phyloP scores from a whole-genome alignment of 2,329 filamentous ascomycete species.

The Penicillium sp. region DNA sequence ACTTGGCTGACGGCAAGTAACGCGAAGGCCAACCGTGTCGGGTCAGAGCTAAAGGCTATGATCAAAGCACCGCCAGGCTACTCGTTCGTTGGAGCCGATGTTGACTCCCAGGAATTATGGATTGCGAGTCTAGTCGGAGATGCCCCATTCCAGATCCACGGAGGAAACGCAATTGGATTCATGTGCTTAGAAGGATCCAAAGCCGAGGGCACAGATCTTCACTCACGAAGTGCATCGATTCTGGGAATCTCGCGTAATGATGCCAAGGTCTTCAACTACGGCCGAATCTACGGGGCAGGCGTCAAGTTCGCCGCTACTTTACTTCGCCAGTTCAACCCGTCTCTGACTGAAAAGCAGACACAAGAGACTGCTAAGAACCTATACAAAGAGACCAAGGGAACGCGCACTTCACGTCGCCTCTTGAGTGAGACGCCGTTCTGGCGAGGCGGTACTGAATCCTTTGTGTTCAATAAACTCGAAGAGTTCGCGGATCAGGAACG shows the following conservation, averaged over 20 bases:
- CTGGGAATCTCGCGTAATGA: constrained; percentile 92
- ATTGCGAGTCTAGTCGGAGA: constrained; percentile 95
- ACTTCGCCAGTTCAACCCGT: constrained; percentile 89
- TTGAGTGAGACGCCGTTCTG: constrained; percentile 79
- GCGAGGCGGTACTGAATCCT: constrained; percentile 93
- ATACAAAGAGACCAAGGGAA: constrained; percentile 87
- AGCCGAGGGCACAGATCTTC: constrained; percentile 86
- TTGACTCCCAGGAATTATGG: constrained; percentile 97
- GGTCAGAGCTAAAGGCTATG: constrained; percentile 97
- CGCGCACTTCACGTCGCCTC: constrained; percentile 72
- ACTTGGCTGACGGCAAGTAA: constrained; percentile 98
- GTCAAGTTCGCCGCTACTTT: constrained; percentile 89
- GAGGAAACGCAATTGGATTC: constrained; percentile 95
- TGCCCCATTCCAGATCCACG: constrained; percentile 90
- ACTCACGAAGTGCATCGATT: constrained; percentile 89
- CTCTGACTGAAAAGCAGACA: constrained; percentile 76
- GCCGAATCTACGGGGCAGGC: constrained; percentile 96
- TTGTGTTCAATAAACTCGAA: constrained; percentile 97
- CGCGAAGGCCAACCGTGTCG: constrained; percentile 92
- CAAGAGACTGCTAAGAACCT: constrained; percentile 72
- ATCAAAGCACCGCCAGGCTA: constrained; percentile 88
- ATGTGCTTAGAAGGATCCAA: constrained; percentile 99
- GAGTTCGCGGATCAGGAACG: constrained; percentile 94
- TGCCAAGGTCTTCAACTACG: constrained; percentile 98
- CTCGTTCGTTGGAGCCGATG: constrained; percentile 92